These are phyloP conservation scores for Leccinum angustisporum DNA, from an alignment of 1,284 basidiomycete species.

Conservation along the genomic window DNA sequence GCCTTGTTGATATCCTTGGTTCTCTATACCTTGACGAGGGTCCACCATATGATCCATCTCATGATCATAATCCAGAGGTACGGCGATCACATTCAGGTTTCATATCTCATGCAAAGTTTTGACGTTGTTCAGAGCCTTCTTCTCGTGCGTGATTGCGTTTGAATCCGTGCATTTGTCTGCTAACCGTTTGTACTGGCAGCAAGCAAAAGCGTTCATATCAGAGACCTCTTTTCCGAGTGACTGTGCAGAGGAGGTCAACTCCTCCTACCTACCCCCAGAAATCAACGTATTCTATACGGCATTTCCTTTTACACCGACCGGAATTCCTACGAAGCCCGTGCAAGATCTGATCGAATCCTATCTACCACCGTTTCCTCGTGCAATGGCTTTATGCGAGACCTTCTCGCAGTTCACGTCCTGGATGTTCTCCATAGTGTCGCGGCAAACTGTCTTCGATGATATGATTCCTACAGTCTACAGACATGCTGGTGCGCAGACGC, in stretches of 20 bases:
- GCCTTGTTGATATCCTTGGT: conserved; percentile 13
- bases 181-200: conserved; percentile 8
- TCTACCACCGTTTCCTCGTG: conserved; percentile 43
- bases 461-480: conserved; percentile 47
- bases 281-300: conserved; percentile 40
- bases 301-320: conserved; percentile 44
- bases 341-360: conserved; percentile 43
- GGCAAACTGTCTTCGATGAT: conserved; percentile 43
- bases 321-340: conserved; percentile 33
- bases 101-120: conserved; percentile 2
- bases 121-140: conserved; percentile 40
- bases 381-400: conserved; percentile 44
- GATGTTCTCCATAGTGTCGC: conserved; percentile 53
- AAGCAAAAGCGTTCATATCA: conserved; percentile 14
- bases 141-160: conserved; percentile 32
- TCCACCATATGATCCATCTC: not conserved
- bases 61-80: conserved; percentile 20
- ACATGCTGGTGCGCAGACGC: not conserved
- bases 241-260: conserved; percentile 39
- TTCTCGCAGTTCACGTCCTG: conserved; percentile 53
- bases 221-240: conserved; percentile 13
- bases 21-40: conserved; percentile 15
- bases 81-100: not conserved
- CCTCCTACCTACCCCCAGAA: conserved; percentile 43
- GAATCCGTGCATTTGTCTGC: not conserved